Percentiles rank a stretch among this genome's conserved stretches.
Evolutionary conservation across 495 filamentous ascomycete species (phyloP).

Genomic region (Clohesyomyces aquaticus): DNA sequence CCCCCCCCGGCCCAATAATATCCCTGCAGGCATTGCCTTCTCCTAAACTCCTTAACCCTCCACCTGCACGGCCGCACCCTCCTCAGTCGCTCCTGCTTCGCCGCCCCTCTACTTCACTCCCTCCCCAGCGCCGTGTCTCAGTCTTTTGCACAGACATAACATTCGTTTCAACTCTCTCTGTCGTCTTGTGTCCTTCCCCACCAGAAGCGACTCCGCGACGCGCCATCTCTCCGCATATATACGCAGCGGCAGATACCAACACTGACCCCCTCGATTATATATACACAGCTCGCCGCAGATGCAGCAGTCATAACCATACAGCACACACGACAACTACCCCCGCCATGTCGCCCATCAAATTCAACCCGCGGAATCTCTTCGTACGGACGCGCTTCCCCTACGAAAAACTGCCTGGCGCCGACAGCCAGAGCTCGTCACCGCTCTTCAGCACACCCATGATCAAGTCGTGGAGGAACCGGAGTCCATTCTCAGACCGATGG

Average conservation of each 20-base stretch:
- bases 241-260: too few species aligned
- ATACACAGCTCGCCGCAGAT: constrained; percentile 26
- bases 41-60: neutral
- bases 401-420: constrained; percentile 44
- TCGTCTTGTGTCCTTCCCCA: constrained; percentile 14
- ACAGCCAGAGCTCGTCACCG: constrained; percentile 43
- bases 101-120: constrained; percentile 11
- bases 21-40: constrained; percentile 7
- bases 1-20: constrained; percentile 1
- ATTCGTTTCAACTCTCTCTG: constrained; percentile 8
- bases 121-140: constrained; percentile 10
- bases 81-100: constrained; percentile 25
- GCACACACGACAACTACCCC: constrained; percentile 8
- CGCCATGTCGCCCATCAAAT: constrained; percentile 31
- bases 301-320: constrained; percentile 23
- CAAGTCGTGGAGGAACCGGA: constrained; percentile 42
- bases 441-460: constrained; percentile 33
- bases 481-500: constrained; percentile 34
- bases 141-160: constrained; percentile 12
- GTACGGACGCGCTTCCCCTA: constrained; percentile 41
- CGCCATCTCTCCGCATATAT: too few species aligned
- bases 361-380: constrained; percentile 36
- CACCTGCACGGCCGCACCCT: neutral
- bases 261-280: neutral
- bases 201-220: neutral